phyloP scores from a whole-genome alignment of 129 eudicot genomes.

The Centella asiatica region DNA sequence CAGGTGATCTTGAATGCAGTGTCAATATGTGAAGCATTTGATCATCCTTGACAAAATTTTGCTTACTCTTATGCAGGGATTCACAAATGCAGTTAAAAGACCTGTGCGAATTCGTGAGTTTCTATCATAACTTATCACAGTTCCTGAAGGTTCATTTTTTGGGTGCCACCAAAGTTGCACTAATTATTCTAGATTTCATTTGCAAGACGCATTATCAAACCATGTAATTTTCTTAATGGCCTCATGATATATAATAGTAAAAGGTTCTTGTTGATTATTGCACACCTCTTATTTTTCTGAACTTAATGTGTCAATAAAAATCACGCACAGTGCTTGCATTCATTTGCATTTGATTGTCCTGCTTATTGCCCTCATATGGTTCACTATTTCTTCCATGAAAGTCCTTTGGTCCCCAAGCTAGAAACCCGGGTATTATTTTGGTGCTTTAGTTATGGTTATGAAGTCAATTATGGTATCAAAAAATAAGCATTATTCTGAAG shows the following conservation, averaged over 20 bases:
- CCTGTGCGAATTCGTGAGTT: slow-evolving; percentile 87
- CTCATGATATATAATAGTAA: too few species aligned
- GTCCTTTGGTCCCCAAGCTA: too few species aligned
- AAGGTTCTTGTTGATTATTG: not conserved
- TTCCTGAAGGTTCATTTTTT: not conserved
- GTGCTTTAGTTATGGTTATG: too few species aligned
- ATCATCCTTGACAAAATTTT: not conserved
- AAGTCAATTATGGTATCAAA: not conserved
- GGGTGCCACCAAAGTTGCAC: not conserved
- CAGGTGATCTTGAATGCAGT: too few species aligned
- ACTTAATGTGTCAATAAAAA: too few species aligned
- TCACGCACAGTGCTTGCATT: too few species aligned
- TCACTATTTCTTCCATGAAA: too few species aligned
- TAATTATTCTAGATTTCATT: not conserved
- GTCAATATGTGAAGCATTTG: too few species aligned
- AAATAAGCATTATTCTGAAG: not conserved
- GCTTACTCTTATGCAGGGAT: slow-evolving; percentile 54
- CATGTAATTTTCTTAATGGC: not conserved
- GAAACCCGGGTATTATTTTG: too few species aligned
- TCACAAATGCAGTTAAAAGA: slow-evolving; percentile 89
- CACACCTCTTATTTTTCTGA: too few species aligned
- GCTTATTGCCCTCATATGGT: too few species aligned
- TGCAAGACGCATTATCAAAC: not conserved
- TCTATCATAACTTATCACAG: slow-evolving; percentile 24
- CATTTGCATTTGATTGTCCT: too few species aligned